A percentile compares a stretch with the other conserved stretches of the same genome.
Conservation (phyloP, 2,329 filamentous ascomycete genomes). For the Pezicula radicicola region DNA sequence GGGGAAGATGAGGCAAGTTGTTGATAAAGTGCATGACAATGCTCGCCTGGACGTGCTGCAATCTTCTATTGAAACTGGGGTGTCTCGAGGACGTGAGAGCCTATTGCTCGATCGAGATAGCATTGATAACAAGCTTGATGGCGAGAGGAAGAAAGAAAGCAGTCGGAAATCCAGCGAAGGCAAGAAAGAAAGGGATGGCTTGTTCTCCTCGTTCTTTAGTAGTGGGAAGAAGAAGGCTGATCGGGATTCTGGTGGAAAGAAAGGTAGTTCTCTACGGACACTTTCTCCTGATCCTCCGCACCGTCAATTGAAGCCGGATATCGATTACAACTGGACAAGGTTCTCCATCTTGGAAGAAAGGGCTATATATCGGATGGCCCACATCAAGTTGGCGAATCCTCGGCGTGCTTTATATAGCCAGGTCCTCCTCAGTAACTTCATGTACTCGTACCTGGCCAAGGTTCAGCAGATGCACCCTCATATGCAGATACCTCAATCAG, state of each 20-base stretch:
- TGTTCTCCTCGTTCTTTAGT: slow-evolving; percentile 94
- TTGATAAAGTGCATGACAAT: slow-evolving; percentile 68
- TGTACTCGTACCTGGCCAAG: slow-evolving; percentile 98
- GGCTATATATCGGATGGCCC: slow-evolving; percentile 97
- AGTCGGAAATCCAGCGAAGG: slow-evolving; percentile 68
- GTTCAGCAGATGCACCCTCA: slow-evolving; percentile 99
- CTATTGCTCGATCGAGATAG: slow-evolving; percentile 77
- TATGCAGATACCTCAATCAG: slow-evolving; percentile 81
- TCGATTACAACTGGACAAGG: slow-evolving; percentile 94
- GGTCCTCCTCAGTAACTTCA: slow-evolving; percentile 96
- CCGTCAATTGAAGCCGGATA: slow-evolving; percentile 73
- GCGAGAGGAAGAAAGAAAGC: slow-evolving; percentile 80
- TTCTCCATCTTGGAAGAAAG: slow-evolving; percentile 95
- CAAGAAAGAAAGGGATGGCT: slow-evolving; percentile 88
- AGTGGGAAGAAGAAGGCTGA: slow-evolving; percentile 85
- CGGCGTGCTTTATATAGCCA: slow-evolving; percentile 89
- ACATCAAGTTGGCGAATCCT: slow-evolving; percentile 98
- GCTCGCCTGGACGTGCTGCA: slow-evolving; percentile 84
- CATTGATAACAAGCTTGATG: slow-evolving; percentile 68
- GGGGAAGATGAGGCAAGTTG: slow-evolving; percentile 63
- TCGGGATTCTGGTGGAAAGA: slow-evolving; percentile 71
- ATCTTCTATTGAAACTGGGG: slow-evolving; percentile 72
- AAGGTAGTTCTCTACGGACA: slow-evolving; percentile 66
- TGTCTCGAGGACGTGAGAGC: slow-evolving; percentile 71
- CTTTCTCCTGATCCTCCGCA: slow-evolving; percentile 79